A percentile compares a stretch with the other conserved stretches of the same genome.
phyloP scores from a whole-genome alignment of 164 flowering plant genomes.

The Chimonanthus praecox region DNA sequence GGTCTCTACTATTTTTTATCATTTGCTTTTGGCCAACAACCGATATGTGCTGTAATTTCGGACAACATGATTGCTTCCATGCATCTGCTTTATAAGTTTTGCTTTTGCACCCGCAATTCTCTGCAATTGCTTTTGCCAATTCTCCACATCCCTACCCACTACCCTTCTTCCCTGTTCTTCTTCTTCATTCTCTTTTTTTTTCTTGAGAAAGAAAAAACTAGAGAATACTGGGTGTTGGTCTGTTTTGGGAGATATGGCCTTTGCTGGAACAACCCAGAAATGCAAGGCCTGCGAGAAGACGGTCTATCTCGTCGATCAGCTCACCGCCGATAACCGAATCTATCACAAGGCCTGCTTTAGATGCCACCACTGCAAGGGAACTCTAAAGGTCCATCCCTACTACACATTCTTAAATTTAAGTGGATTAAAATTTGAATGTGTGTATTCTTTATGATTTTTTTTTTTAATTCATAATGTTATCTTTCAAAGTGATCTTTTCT shows the following conservation, averaged over 20 bases:
- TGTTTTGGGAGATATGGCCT: constrained; percentile 46
- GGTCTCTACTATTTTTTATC: background rate
- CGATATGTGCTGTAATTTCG: background rate
- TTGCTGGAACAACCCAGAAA: constrained; percentile 89
- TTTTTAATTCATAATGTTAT: too few relatives aligned
- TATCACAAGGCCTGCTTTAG: constrained; percentile 88
- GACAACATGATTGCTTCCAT: background rate
- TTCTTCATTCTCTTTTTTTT: background rate
- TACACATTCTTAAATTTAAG: background rate
- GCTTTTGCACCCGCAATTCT: background rate
- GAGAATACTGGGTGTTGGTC: background rate
- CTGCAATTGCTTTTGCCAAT: background rate
- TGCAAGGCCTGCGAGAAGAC: constrained; percentile 90
- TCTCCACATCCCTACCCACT: background rate
- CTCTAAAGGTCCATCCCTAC: constrained; percentile 59
- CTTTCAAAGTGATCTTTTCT: too few relatives aligned
- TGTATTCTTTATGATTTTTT: background rate
- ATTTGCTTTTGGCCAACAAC: background rate
- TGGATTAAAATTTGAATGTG: background rate
- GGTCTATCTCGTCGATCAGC: constrained; percentile 77
- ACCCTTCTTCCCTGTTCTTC: background rate
- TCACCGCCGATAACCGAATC: constrained; percentile 75
- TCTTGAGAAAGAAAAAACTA: background rate
- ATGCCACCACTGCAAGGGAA: constrained; percentile 89
- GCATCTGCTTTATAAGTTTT: background rate